Percentiles rank a stretch among this genome's conserved stretches.
Evolutionary conservation across 2,329 filamentous ascomycete genomes (phyloP).

Genomic region (Alternaria brassicae): DNA sequence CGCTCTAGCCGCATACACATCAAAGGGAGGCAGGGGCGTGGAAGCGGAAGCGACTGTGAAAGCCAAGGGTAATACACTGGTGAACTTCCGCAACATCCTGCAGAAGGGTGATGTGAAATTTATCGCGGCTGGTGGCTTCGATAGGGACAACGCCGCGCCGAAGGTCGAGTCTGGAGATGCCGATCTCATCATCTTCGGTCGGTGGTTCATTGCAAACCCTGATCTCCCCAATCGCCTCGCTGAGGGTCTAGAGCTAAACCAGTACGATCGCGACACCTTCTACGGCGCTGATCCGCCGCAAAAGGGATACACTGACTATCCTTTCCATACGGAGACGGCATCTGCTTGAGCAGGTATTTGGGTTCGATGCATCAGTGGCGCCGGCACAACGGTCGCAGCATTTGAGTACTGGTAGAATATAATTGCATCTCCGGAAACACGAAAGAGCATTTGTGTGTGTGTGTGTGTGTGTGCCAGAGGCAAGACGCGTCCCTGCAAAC

Average conservation of each 20-base stretch:
- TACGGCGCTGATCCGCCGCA: conserved; percentile 50
- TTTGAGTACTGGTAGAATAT: not conserved
- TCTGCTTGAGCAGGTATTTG: conserved; percentile 23
- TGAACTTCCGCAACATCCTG: conserved; percentile 57
- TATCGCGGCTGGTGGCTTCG: conserved; percentile 63
- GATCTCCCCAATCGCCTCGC: conserved; percentile 55
- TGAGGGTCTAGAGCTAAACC: conserved; percentile 49
- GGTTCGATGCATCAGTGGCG: conserved; percentile 19
- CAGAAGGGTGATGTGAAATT: conserved; percentile 58
- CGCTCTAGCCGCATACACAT: conserved; percentile 48
- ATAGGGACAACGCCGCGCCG: conserved; percentile 59
- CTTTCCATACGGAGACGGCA: conserved; percentile 36
- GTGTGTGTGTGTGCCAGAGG: not conserved
- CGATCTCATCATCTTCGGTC: conserved; percentile 54
- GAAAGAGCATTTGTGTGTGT: not conserved
- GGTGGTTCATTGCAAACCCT: conserved; percentile 57
- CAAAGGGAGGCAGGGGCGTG: conserved; percentile 32
- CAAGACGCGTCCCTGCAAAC: not conserved
- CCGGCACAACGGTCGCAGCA: not conserved
- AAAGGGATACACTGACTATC: conserved; percentile 54
- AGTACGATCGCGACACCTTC: conserved; percentile 55
- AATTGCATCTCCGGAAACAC: not conserved
- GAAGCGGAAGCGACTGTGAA: conserved; percentile 45
- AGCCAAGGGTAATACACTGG: conserved; percentile 37
- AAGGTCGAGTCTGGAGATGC: conserved; percentile 54